Evolutionary conservation across 176 grass and related monocot genomes (phyloP), one percentile per base, ranked within the genome.

Genomic region (Pontederia paniculata): DNA sequence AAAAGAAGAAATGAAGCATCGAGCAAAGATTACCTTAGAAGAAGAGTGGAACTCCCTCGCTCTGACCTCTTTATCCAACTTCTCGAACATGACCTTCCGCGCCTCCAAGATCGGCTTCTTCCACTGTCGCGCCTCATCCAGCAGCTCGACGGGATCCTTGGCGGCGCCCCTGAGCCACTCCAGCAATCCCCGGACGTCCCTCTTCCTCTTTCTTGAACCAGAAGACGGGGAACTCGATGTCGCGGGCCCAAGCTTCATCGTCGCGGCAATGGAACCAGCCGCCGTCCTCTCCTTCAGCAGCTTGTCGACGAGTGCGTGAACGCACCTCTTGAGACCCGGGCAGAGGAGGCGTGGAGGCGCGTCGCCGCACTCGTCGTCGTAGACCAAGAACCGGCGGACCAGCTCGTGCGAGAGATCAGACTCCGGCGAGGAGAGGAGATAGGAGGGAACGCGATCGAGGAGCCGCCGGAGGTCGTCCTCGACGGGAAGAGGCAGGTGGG

Each of bases 81-180:
- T 73, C 54, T 88, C 69, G 77, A 61, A 88, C 70, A 84, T 58
- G 43, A 77, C 57, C 37, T 77, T 79, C 63, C 88, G 83, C 67
- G 76, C 63, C 3, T 62, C 51, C 63, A 75, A 69, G 58, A 88
- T 75, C 63, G 77, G 79, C 46, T 72, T 54, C 83, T 81, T 74
- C 63, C 48, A 70, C 21, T 69, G n/a, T 50, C 45, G 73, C 55
- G 69, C 59, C 21, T 57, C 67, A 20, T 41, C 65, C 17, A 61
- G 58, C 62, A 71, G 57, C 12, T 66, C 71, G 8, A 72, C 70
- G 22, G 88, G 88, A 80, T 88, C 69, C 56, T 45, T 10, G 23
- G 88, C 88, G 1, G 67, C 56, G 52, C 54, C 77, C 60, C 84
- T 67, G 61, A 69, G 56, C 88, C 88, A 94, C 45, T 12, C 16